Evolutionary conservation across 1,284 basidiomycete species (phyloP), one percentile per base, ranked within the genome.

Genomic region (Wolfiporia cocos): DNA sequence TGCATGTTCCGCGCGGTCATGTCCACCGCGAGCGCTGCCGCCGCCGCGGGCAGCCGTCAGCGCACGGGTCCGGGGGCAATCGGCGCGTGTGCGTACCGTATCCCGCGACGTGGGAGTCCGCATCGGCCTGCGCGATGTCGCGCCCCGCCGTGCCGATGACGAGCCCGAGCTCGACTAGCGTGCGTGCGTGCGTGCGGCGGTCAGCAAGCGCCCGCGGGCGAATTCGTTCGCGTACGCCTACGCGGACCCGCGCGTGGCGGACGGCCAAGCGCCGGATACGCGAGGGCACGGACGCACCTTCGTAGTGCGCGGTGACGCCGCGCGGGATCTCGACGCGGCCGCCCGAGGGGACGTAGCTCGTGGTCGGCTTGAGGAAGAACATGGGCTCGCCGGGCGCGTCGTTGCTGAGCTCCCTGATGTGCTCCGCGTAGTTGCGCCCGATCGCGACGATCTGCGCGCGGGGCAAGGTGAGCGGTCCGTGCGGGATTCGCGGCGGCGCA

Each of bases 291-390:
- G 3, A 58, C 70, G 18, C 28, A 90, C 92, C 90, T 78, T 98
- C 95, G 59, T 96, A 86, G 60, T 98, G 95, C 21, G 86, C 85
- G 5, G 83, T 58, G 34, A 95, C 75, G 18, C 93, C 94, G 32
- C 64, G 67, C 3, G 95, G 95, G 38, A 98, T 87, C 69, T 97
- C 89, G 20, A 98, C 70, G 26, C 78, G 76, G 2, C 84, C 85
- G 0, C 86, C 85, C 5, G 78, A 78, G n/a, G 73, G 62, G 20
- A 97, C 57, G 61, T 94, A 98, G 56, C 87, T 91, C 3, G 86
- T 81, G 2, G 95, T 97, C 4, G 95, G 95, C 68, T 99, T 99
- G 31, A 98, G 70, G 73, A 98, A 99, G 77, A 98, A 96, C 75
- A 99, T 97, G 0, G 95, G 95, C 61, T 97, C 93, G 58, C 85